Evolutionary conservation across 129 eudicot genomes (phyloP).

Genomic region (Flaveria brownii): DNA sequence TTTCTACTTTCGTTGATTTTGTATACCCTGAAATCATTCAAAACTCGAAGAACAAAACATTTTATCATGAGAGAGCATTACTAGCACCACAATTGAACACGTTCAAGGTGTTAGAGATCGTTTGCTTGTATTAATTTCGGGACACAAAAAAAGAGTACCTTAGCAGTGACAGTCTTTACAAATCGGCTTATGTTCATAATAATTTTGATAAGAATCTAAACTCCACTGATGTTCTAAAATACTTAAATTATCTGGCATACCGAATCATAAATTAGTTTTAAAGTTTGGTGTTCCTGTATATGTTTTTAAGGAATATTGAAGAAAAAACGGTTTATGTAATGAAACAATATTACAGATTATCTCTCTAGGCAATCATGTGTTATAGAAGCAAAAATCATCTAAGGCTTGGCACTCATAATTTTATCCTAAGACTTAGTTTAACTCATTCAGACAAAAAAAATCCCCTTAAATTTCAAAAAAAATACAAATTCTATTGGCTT

Average conservation of each 20-base stretch:
- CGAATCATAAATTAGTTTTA: not conserved
- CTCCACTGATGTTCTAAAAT: not conserved
- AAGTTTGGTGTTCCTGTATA: not conserved
- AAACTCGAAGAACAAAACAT: too few species aligned
- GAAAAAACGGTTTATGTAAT: not conserved
- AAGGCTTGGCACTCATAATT: not conserved
- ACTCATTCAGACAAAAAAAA: not conserved
- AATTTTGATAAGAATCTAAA: not conserved
- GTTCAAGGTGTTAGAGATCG: constrained; percentile 16
- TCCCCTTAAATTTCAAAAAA: not conserved
- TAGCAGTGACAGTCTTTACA: not conserved
- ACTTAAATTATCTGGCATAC: not conserved
- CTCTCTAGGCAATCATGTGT: not conserved
- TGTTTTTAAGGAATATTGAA: not conserved
- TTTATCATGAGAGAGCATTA: constrained; percentile 23
- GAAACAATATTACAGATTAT: not conserved
- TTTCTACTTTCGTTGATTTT: too few species aligned
- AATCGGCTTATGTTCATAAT: not conserved
- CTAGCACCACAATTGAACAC: constrained; percentile 17
- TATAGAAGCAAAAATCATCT: not conserved
- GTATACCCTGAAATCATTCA: too few species aligned
- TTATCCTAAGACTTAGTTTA: too few species aligned
- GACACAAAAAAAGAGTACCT: not conserved
- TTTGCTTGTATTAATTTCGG: not conserved
- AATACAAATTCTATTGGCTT: not conserved